A percentile compares a stretch with the other conserved stretches of the same genome.
phyloP scores from a whole-genome alignment of 2,329 filamentous ascomycete species.

The Alternaria alternata region DNA sequence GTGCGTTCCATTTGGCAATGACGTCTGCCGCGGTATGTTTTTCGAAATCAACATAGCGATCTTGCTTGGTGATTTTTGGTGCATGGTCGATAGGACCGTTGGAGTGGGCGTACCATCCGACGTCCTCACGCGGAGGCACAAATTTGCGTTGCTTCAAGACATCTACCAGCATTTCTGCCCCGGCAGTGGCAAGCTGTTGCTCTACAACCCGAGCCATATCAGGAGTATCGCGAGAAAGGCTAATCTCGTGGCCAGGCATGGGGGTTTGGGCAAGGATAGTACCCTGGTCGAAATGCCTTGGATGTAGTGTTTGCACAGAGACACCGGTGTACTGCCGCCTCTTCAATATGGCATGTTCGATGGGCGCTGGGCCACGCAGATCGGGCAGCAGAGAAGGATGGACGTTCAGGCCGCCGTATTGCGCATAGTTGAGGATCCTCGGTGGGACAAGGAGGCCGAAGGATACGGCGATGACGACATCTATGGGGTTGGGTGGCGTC shows the following conservation, averaged over 20 bases:
- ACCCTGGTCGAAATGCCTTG: conserved; percentile 79
- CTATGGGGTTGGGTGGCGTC: conserved; percentile 60
- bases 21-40: conserved; percentile 65
- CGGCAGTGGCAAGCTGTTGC: conserved; percentile 65
- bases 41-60: conserved; percentile 69
- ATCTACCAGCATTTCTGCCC: conserved; percentile 74
- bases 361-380: conserved; percentile 83
- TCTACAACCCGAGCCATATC: conserved; percentile 60
- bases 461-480: conserved; percentile 90
- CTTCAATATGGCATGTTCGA: conserved; percentile 82
- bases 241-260: conserved; percentile 57
- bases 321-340: conserved; percentile 72
- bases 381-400: conserved; percentile 92
- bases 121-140: conserved; percentile 64
- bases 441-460: conserved; percentile 90
- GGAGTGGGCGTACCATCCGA: conserved; percentile 37
- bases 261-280: conserved; percentile 73
- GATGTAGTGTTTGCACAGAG: conserved; percentile 86
- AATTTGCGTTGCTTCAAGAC: conserved; percentile 71
- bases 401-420: conserved; percentile 90
- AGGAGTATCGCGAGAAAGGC: conserved; percentile 57
- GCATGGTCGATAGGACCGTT: conserved; percentile 61
- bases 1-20: conserved; percentile 63
- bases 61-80: conserved; percentile 73
- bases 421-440: conserved; percentile 72